Evolutionary conservation across 2,329 filamentous ascomycete genomes (phyloP).

Genomic region (Microthyrium microscopicum): DNA sequence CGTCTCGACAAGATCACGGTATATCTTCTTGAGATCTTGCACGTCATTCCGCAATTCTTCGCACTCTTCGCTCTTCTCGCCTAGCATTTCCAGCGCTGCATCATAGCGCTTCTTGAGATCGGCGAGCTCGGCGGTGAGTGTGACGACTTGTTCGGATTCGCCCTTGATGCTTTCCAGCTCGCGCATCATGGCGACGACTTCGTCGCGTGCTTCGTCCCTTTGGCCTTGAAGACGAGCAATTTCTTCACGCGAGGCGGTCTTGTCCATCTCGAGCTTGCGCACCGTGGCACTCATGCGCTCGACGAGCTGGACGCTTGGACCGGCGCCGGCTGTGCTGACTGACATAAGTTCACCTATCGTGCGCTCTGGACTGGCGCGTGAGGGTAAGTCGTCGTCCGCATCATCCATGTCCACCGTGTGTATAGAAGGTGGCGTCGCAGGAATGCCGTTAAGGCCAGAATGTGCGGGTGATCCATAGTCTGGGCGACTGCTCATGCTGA

Average conservation of each 20-base stretch:
- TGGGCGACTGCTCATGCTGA: slow-evolving; percentile 12
- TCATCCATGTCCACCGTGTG: slow-evolving; percentile 25
- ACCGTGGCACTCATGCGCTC: slow-evolving; percentile 93
- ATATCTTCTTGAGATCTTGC: slow-evolving; percentile 87
- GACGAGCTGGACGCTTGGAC: slow-evolving; percentile 85
- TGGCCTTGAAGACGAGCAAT: slow-evolving; percentile 64
- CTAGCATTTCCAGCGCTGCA: slow-evolving; percentile 82
- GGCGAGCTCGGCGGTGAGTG: slow-evolving; percentile 50
- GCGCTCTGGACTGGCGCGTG: slow-evolving; percentile 45
- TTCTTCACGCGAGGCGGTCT: slow-evolving; percentile 77
- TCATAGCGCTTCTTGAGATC: slow-evolving; percentile 66
- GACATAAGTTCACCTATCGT: slow-evolving; percentile 62
- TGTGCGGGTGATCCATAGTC: slow-evolving; percentile 18
- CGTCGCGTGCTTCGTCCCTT: slow-evolving; percentile 75
- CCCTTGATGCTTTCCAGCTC: slow-evolving; percentile 58
- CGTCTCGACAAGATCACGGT: slow-evolving; percentile 76
- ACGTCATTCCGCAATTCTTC: slow-evolving; percentile 85
- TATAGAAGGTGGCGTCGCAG: slow-evolving; percentile 27
- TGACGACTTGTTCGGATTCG: slow-evolving; percentile 41
- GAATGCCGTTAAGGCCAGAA: slow-evolving; percentile 17
- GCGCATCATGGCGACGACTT: slow-evolving; percentile 81
- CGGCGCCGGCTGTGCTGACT: slow-evolving; percentile 75
- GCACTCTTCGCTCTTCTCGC: slow-evolving; percentile 90
- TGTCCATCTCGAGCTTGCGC: slow-evolving; percentile 78
- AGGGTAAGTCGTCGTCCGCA: slow-evolving; percentile 32